Percentiles rank a stretch among this genome's conserved stretches.
Conservation (phyloP, 371 early-diverging fungal species). For the Mucor velutinosus region DNA sequence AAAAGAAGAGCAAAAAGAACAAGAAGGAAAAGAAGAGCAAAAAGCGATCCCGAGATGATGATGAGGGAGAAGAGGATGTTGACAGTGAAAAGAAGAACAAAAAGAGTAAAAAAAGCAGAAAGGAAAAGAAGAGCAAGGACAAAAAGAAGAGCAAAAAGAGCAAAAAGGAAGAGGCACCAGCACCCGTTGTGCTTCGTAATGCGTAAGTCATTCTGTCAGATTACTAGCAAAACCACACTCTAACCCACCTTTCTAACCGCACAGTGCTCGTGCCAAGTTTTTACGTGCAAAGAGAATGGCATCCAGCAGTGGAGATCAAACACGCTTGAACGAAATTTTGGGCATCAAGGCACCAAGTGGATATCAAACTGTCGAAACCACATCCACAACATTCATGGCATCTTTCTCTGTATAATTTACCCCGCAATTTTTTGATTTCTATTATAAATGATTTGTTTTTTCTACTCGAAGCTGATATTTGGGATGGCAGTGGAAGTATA, state of each 20-base stretch:
- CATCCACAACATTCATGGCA: conserved; percentile 23
- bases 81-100: conserved; percentile 29
- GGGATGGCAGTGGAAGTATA: too few relatives aligned
- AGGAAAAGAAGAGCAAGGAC: conserved; percentile 18
- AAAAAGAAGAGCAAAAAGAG: conserved; percentile 30
- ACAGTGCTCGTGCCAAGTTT: conserved; percentile 73
- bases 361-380: conserved; percentile 8
- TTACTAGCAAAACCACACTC: not conserved
- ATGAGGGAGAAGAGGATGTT: conserved; percentile 24
- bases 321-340: conserved; percentile 57
- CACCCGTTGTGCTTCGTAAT: conserved; percentile 46
- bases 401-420: conserved; percentile 25
- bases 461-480: too few relatives aligned
- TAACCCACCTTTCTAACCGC: not conserved
- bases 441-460: not conserved
- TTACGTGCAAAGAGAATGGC: conserved; percentile 70
- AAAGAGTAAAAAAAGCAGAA: conserved; percentile 42
- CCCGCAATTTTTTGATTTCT: not conserved
- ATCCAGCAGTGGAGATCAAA: conserved; percentile 40
- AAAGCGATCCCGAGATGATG: conserved; percentile 20
- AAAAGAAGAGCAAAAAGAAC: conserved; percentile 34
- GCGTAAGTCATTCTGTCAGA: conserved; percentile 48
- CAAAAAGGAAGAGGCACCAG: conserved; percentile 26
- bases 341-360: conserved; percentile 45
- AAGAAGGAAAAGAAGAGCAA: conserved; percentile 27